A percentile compares a stretch with the other conserved stretches of the same genome.
Conservation (phyloP, 768 basidiomycete species). For the Podaxis sp. region DNA sequence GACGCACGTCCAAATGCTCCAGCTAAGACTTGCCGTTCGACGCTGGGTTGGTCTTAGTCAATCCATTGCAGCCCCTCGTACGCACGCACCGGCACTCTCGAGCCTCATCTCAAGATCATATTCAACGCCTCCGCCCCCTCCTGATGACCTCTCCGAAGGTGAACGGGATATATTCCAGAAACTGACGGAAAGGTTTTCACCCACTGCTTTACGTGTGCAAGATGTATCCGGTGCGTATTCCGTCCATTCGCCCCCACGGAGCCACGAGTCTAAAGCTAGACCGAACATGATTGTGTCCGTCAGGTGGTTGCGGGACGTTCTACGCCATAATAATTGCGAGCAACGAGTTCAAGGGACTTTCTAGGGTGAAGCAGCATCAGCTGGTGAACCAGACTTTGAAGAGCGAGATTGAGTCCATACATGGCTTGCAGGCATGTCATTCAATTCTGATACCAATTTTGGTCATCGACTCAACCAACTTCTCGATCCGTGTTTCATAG, state of each 20-base stretch:
- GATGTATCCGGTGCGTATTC: constrained; percentile 86
- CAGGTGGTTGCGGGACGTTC: constrained; percentile 97
- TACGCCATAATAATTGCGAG: constrained; percentile 91
- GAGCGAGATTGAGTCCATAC: constrained; percentile 86
- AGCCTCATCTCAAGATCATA: constrained; percentile 3
- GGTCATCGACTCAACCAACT: neutral
- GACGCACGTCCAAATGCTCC: neutral
- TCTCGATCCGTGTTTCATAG: constrained; percentile 15
- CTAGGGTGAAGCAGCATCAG: constrained; percentile 91
- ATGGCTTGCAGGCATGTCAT: constrained; percentile 85
- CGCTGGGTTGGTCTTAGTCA: neutral
- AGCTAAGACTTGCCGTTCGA: constrained; percentile 1
- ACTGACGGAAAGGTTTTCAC: constrained; percentile 71
- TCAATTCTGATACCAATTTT: neutral
- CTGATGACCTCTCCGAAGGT: constrained; percentile 45
- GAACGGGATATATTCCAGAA: constrained; percentile 73
- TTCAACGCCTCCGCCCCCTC: constrained; percentile 20
- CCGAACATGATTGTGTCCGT: neutral
- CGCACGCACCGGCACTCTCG: constrained; percentile 19
- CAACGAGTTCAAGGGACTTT: constrained; percentile 78
- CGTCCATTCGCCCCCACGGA: neutral
- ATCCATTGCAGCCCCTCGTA: constrained; percentile 19
- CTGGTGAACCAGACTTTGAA: constrained; percentile 86
- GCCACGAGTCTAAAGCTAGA: neutral
- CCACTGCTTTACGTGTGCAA: constrained; percentile 80